Conservation (phyloP, 2,329 filamentous ascomycete genomes). For the Aphanocladium album region DNA sequence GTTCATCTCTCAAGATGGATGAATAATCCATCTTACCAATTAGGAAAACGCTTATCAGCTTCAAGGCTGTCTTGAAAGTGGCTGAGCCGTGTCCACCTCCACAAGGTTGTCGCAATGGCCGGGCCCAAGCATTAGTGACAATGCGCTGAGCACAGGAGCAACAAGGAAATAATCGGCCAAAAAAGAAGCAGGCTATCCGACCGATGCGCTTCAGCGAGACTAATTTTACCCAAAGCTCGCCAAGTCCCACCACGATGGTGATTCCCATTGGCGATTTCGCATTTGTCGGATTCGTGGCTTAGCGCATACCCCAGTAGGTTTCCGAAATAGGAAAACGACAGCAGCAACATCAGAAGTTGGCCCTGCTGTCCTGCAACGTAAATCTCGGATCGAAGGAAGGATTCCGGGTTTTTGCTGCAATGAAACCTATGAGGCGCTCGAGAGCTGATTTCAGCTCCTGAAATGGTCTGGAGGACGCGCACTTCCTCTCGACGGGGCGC, state of each 20-base stretch:
- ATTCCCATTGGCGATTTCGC: not conserved
- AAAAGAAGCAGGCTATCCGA: not conserved
- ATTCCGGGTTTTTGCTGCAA: not conserved
- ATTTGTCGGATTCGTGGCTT: not conserved
- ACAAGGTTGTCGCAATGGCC: not conserved
- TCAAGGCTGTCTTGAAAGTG: not conserved
- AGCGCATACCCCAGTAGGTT: not conserved
- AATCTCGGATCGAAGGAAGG: not conserved
- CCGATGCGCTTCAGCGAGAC: not conserved
- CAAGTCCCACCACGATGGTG: not conserved
- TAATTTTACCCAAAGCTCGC: not conserved
- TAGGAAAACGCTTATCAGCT: not conserved
- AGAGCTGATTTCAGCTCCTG: not conserved
- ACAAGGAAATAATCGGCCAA: not conserved
- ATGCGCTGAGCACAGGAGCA: not conserved
- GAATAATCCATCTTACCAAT: not conserved
- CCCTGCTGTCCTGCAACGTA: not conserved
- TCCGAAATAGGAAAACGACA: conserved; percentile 10
- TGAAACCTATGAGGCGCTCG: not conserved
- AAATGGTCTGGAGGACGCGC: not conserved
- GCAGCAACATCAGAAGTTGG: not conserved
- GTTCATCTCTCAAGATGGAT: no score
- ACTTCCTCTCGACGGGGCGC: not conserved
- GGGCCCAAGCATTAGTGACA: not conserved
- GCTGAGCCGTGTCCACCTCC: not conserved